Evolutionary conservation across 805 yeast species (phyloP), one percentile per base, ranked within the genome.

Genomic region (Diddensiella santjacobensis): DNA sequence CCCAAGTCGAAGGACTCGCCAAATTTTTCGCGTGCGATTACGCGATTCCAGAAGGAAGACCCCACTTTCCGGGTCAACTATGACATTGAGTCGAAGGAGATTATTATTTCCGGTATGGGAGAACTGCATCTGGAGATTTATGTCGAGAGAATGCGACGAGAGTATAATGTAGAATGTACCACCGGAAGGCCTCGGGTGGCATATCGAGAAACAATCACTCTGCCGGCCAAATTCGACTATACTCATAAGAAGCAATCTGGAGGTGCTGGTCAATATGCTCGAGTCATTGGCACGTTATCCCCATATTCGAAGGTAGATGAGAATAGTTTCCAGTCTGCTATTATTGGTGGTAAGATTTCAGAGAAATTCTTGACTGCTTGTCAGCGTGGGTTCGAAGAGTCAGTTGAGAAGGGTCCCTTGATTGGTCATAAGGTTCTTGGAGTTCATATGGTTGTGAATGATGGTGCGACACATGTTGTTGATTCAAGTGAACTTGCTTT

Each of bases 201-300:
- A 15, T 93, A 93, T 73, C 83, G 99, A 70, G 99, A 93, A 72
- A 84, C 98, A 36, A 81, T 91, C 56, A 72, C 85, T 31, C 66
- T 77, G 2, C 72, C 86, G 37, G 77, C 91, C 24, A 74, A 80
- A 11, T 91, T 93, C 63, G 98, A 93, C 67, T 88, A 84, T 72
- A 84, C 96, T 23, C 98, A 91, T 75, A 93, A 93, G 79, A 91
- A 89, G 67, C 99, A 93, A 74, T 79, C 91, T 64, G 99, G 99
- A 70, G 99, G 99, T 79, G 95, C 98, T 57, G 99, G 99, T 72
- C 99, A 93, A 75, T 93, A 82, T 66, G 99, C 96, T 70, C 83
- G 90, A 73, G 96, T 91, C 63, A 84, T 89, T 69, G 98, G 99
- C 66, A 77, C 74, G 49, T 67, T 90, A 71, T 69, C 74, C 4